Percentiles rank a stretch among this genome's conserved stretches.
These are phyloP conservation scores for Penicillium silybi DNA, from an alignment of 495 filamentous ascomycete species.

Conservation along the genomic window DNA sequence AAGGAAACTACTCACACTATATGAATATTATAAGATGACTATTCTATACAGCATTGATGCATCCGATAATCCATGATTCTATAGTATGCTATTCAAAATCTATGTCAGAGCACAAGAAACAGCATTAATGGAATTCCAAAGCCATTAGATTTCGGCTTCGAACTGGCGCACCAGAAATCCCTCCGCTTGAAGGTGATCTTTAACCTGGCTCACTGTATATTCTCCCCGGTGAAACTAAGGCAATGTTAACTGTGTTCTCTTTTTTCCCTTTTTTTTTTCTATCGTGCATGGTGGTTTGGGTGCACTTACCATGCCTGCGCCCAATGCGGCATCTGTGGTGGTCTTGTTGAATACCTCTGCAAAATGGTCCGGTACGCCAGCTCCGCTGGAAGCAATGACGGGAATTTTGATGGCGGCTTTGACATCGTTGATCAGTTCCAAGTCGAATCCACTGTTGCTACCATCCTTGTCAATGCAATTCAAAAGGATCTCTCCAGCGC, in stretches of 20 bases:
- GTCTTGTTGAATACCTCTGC: slow-evolving; percentile 84
- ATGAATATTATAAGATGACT: too few relatives aligned
- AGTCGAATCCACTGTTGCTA: slow-evolving; percentile 90
- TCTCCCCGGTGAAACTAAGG: slow-evolving; percentile 84
- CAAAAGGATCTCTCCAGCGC: slow-evolving; percentile 86
- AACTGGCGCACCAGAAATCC: slow-evolving; percentile 73
- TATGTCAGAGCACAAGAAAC: background rate
- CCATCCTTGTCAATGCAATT: slow-evolving; percentile 99
- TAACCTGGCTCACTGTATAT: slow-evolving; percentile 94
- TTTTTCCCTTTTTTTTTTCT: background rate
- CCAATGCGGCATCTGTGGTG: slow-evolving; percentile 84
- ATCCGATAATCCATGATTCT: background rate
- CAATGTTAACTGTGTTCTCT: slow-evolving; percentile 8
- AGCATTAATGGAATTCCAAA: background rate
- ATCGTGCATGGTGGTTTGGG: too few relatives aligned
- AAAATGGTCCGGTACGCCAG: slow-evolving; percentile 86
- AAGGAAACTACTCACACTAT: background rate
- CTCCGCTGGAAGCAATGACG: slow-evolving; percentile 92
- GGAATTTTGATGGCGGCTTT: slow-evolving; percentile 83
- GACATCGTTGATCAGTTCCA: slow-evolving; percentile 85
- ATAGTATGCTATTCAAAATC: background rate
- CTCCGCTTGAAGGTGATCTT: slow-evolving; percentile 67
- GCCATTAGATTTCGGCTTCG: slow-evolving; percentile 46
- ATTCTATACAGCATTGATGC: background rate
- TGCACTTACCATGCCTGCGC: slow-evolving; percentile 80